Conservation (phyloP, 75 land plant species). For the Sequoiadendron giganteum region DNA sequence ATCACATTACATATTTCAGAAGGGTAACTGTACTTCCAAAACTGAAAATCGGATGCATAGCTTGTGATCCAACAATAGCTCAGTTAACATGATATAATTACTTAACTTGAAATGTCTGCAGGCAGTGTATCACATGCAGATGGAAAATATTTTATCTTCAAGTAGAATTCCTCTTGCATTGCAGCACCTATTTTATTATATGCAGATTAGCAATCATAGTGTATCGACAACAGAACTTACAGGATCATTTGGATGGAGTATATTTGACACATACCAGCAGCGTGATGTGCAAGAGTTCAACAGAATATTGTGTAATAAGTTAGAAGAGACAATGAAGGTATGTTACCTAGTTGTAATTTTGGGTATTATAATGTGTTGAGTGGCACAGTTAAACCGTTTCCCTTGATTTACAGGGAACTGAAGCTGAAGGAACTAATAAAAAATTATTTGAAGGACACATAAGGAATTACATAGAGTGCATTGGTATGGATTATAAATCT, state of each 20-base stretch:
- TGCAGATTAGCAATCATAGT: slow-evolving; percentile 65
- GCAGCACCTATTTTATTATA: slow-evolving; percentile 36
- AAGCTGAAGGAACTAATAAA: slow-evolving; percentile 63
- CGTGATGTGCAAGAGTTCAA: slow-evolving; percentile 69
- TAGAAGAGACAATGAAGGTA: slow-evolving; percentile 72
- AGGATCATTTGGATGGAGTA: slow-evolving; percentile 39
- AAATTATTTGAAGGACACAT: slow-evolving; percentile 69
- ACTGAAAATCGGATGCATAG: not conserved
- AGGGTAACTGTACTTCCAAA: slow-evolving; percentile 42
- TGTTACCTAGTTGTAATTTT: not conserved
- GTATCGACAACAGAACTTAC: slow-evolving; percentile 71
- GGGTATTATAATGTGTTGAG: not conserved
- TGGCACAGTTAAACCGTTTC: not conserved
- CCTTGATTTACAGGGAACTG: slow-evolving; percentile 42
- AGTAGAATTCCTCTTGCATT: not conserved
- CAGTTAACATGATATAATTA: not conserved
- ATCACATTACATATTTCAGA: slow-evolving; percentile 91
- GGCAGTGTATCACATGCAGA: slow-evolving; percentile 45
- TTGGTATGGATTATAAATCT: slow-evolving; percentile 67
- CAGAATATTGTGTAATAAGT: slow-evolving; percentile 54
- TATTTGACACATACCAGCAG: not conserved
- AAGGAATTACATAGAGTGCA: slow-evolving; percentile 68
- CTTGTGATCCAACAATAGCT: not conserved
- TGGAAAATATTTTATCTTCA: slow-evolving; percentile 1
- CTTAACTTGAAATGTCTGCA: not conserved